These are phyloP conservation scores for Laguncularia racemosa DNA, from an alignment of 345 rosid species.

Conservation along the genomic window DNA sequence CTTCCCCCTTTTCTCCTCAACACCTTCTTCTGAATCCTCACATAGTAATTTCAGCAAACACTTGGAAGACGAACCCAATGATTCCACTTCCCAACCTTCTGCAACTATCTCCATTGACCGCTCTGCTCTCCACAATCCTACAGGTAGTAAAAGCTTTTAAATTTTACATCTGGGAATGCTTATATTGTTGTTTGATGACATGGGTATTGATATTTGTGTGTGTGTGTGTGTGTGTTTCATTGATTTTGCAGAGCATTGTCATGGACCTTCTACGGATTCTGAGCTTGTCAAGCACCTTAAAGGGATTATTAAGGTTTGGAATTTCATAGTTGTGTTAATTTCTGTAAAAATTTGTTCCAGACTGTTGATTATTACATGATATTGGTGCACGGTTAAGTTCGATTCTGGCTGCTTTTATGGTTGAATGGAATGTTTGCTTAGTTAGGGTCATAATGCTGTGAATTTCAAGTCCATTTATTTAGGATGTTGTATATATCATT, in stretches of 20 bases:
- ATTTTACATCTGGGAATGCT: background rate
- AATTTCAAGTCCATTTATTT: no score
- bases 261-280: constrained; percentile 42
- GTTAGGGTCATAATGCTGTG: no score
- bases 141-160: constrained; percentile 25
- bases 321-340: background rate
- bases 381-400: no score
- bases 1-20: constrained; percentile 15
- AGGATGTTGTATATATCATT: no score
- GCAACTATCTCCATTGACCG: constrained; percentile 68
- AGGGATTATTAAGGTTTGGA: constrained; percentile 75
- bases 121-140: constrained; percentile 48
- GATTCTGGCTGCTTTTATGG: no score
- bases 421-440: no score
- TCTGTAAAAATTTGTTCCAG: background rate
- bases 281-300: constrained; percentile 91
- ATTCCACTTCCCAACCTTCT: constrained; percentile 16
- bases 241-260: constrained; percentile 50
- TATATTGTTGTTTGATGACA: background rate
- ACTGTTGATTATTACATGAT: background rate
- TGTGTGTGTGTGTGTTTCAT: constrained; percentile 1
- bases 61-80: constrained; percentile 17
- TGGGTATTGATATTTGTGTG: background rate
- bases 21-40: constrained; percentile 26
- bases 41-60: constrained; percentile 34